phyloP scores from a whole-genome alignment of 2,329 filamentous ascomycete genomes.

The Penicillium hordei region DNA sequence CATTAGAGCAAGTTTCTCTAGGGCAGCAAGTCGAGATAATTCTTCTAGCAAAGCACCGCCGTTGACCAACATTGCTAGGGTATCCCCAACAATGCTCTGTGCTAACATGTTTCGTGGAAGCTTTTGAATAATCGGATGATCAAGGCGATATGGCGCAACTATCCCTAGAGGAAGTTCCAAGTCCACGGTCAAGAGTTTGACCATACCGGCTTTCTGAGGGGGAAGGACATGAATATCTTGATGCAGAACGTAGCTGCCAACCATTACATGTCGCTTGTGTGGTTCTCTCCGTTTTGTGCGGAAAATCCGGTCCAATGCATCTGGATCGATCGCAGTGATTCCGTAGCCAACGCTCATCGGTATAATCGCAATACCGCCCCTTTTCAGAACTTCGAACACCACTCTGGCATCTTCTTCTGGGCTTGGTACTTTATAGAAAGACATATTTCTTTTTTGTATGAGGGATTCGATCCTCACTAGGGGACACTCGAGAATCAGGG shows the following conservation, averaged over 20 bases:
- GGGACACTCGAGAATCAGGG: not conserved
- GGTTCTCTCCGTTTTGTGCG: constrained; percentile 22
- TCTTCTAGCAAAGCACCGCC: constrained; percentile 30
- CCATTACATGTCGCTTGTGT: constrained; percentile 31
- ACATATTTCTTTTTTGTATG: not conserved
- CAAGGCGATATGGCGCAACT: constrained; percentile 22
- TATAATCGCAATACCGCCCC: constrained; percentile 30
- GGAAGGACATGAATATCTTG: constrained; percentile 24
- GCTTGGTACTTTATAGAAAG: not conserved
- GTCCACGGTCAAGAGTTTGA: constrained; percentile 23
- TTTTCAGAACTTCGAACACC: constrained; percentile 23
- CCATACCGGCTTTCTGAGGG: constrained; percentile 16
- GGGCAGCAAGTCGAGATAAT: constrained; percentile 23
- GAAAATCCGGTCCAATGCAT: constrained; percentile 24
- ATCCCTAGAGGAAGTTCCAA: constrained; percentile 30
- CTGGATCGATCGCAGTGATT: constrained; percentile 21
- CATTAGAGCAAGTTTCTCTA: constrained; percentile 24
- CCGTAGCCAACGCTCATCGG: constrained; percentile 31
- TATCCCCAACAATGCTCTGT: constrained; percentile 22
- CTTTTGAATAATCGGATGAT: constrained; percentile 27
- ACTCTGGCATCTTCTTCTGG: constrained; percentile 18
- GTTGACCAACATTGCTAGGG: constrained; percentile 31
- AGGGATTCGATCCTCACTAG: not conserved
- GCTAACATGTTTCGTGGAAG: constrained; percentile 16
- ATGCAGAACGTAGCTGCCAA: constrained; percentile 29